Base-by-base conservation (phyloP, 768 basidiomycete genomes). In the Lepiota brunneoincarnata region DNA sequence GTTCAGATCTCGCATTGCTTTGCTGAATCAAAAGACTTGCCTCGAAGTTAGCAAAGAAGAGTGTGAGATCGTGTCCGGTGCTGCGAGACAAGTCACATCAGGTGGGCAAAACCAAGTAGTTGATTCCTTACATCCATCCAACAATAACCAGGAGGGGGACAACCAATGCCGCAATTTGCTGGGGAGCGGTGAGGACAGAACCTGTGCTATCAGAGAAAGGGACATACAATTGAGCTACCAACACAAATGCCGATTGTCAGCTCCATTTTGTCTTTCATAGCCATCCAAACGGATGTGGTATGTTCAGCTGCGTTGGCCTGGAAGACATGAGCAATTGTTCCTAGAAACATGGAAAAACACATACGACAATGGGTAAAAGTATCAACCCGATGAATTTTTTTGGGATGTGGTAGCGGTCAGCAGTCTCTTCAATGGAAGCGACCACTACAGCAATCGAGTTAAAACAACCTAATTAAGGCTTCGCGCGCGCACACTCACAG, bases 381-480 rank as follows among this genome's bases (percentile, higher is more conserved):
- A 95, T 91, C 12, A 94, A 68, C 66, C 91, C 91, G 60, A 93
- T 93, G 72, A 94, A 93, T 0, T 84, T 61, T 68, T 91, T 91
- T 0, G 91, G 90, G 50, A 97, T 89, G 50, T 78, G 67, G 68
- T 91, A 93, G 37, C 87, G 78, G 11, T 81, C 74, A 2, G 93
- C 91, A 21, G 90, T 91, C 66, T 95, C 93, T 67, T 96, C 94
- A 58, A 97, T 96, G 3, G 91, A 92, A 2, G 87, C 89, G 35
- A 96, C 93, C 67, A 93, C 90, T 91, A 49, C 31, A 26, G 18
- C 38, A 21, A 17, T 15, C 41, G 15, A 24, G 51, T 79, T 72
- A 75, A 38, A 18, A 21, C 44, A 15, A 28, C 2, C 17, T 11
- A 21, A 46, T 18, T 5, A 34, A 23, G 14, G 9, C 15, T n/a